These are phyloP conservation scores for Spathaspora sp. DNA, from an alignment of 1,139 yeast species.

Conservation along the genomic window DNA sequence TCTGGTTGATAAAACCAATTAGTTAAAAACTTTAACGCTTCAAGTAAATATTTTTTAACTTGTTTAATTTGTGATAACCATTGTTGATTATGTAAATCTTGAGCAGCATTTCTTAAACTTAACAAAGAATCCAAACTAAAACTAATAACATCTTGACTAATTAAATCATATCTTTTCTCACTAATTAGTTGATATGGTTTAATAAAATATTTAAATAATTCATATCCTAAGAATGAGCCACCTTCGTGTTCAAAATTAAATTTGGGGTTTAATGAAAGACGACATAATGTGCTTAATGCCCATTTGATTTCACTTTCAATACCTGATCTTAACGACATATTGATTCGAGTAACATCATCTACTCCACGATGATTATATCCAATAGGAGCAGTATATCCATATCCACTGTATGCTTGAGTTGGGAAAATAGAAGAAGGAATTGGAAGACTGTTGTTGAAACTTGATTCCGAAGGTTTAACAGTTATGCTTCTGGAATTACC, in stretches of 20 bases:
- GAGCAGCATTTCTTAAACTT: conserved; percentile 74
- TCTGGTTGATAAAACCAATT: conserved; percentile 34
- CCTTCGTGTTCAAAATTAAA: conserved; percentile 45
- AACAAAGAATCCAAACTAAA: conserved; percentile 63
- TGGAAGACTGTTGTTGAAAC: not conserved
- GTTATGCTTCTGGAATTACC: conserved; percentile 18
- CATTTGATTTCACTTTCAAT: conserved; percentile 61
- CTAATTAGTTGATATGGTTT: conserved; percentile 29
- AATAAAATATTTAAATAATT: conserved; percentile 46
- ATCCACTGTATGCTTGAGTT: conserved; percentile 12
- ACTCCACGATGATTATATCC: conserved; percentile 57
- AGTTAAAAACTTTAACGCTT: conserved; percentile 49
- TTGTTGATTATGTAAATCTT: conserved; percentile 82
- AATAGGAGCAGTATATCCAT: conserved; percentile 19
- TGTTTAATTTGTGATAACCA: conserved; percentile 58
- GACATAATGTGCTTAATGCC: conserved; percentile 62
- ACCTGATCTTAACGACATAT: conserved; percentile 63
- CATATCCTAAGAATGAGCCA: conserved; percentile 49
- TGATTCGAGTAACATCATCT: conserved; percentile 56
- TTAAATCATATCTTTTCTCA: conserved; percentile 22
- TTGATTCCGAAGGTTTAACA: conserved; percentile 14
- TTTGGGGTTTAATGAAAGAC: conserved; percentile 53
- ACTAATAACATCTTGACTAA: conserved; percentile 36
- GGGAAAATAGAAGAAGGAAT: not conserved
- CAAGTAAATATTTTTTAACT: conserved; percentile 47